Evolutionary conservation across 106 monocot species (phyloP).

Genomic region (Cymbidium sinense): DNA sequence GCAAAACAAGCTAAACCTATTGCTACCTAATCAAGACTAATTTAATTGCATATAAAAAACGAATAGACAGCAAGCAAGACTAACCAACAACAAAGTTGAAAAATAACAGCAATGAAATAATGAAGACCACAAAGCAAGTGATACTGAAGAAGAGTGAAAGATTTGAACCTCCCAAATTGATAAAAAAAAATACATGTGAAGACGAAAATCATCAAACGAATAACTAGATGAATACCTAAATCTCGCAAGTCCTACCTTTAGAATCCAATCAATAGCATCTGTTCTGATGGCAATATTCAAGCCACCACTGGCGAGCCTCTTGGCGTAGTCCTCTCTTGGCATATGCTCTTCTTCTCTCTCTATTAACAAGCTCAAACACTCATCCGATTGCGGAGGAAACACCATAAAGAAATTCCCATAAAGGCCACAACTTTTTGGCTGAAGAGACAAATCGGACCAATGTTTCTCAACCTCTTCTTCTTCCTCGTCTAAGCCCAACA

Average conservation of each 20-base stretch:
- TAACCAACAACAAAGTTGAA: background rate
- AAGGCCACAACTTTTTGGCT: conserved; percentile 15
- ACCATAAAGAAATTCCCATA: conserved; percentile 27
- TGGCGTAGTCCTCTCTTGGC: conserved; percentile 50
- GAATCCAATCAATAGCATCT: conserved; percentile 87
- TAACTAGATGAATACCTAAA: background rate
- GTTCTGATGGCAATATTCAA: conserved; percentile 53
- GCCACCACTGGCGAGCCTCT: conserved; percentile 41
- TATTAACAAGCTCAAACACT: conserved; percentile 42
- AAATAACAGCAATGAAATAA: background rate
- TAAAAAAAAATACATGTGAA: background rate
- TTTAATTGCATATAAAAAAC: too few relatives aligned
- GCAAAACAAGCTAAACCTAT: background rate
- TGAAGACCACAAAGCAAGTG: background rate
- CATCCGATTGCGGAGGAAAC: conserved; percentile 45
- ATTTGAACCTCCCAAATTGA: background rate
- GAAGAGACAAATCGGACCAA: background rate
- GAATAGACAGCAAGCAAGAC: background rate
- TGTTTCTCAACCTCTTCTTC: background rate
- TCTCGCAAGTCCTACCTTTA: conserved; percentile 36
- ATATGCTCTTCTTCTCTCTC: conserved; percentile 49
- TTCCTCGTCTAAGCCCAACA: conserved; percentile 51
- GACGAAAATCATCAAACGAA: background rate
- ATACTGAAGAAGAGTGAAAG: background rate
- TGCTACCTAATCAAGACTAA: background rate